Percentiles rank a stretch among this genome's conserved stretches.
These are phyloP conservation scores for Gonium pectorale DNA, from an alignment of 139 green algal genomes.

Conservation along the genomic window DNA sequence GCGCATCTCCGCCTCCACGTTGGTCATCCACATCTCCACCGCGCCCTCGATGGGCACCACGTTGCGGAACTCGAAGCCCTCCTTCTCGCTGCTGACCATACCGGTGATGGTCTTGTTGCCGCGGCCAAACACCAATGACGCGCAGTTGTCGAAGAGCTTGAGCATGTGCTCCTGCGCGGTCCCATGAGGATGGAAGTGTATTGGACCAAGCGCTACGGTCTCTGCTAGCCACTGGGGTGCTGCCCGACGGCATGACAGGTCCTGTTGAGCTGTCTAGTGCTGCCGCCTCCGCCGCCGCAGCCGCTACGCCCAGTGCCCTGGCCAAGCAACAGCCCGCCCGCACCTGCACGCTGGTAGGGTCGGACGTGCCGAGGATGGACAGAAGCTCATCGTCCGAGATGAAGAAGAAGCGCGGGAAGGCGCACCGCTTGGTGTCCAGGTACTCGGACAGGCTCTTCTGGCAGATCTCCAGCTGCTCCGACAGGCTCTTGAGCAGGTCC, in stretches of 20 bases:
- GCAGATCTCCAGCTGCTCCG: slow-evolving; percentile 83
- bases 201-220: too few relatives aligned
- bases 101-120: slow-evolving; percentile 88
- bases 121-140: slow-evolving; percentile 80
- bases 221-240: too few relatives aligned
- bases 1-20: slow-evolving; percentile 87
- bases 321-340: too few relatives aligned
- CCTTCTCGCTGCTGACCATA: slow-evolving; percentile 87
- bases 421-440: slow-evolving; percentile 85
- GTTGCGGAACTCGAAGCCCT: slow-evolving; percentile 84
- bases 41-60: slow-evolving; percentile 81
- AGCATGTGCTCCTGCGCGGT: slow-evolving; percentile 91
- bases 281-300: too few relatives aligned
- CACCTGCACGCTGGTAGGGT: slow-evolving; percentile 73
- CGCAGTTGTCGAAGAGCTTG: slow-evolving; percentile 95
- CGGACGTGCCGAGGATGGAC: slow-evolving; percentile 83
- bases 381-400: slow-evolving; percentile 91
- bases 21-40: slow-evolving; percentile 90
- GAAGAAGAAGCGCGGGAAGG: slow-evolving; percentile 92
- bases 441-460: slow-evolving; percentile 90
- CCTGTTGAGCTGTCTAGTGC: too few relatives aligned
- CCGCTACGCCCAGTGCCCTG: too few relatives aligned
- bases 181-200: background rate
- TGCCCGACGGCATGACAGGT: too few relatives aligned
- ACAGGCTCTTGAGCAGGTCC: slow-evolving; percentile 69